Evolutionary conservation across 192 early-diverging fungal genomes (phyloP).

Genomic region (Mycoemilia scoparia): DNA sequence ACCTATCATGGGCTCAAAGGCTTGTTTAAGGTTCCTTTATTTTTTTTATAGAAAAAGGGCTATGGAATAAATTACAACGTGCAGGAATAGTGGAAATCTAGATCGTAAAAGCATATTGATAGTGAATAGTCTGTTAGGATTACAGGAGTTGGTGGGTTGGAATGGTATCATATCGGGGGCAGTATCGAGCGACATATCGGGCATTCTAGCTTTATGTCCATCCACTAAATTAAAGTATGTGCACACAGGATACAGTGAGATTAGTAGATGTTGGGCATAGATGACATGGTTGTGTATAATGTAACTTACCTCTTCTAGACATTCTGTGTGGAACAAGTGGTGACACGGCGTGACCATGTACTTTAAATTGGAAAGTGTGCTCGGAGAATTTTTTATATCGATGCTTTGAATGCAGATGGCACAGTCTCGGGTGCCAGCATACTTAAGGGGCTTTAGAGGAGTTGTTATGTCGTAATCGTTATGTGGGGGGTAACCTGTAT

Average conservation of each 20-base stretch:
- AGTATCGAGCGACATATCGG: conserved; percentile 42
- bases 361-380: conserved; percentile 17
- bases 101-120: too few relatives aligned
- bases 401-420: conserved; percentile 47
- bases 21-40: too few relatives aligned
- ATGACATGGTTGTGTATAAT: background rate
- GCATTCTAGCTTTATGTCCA: conserved; percentile 64
- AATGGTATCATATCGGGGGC: conserved; percentile 32
- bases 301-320: too few relatives aligned
- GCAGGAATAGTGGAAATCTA: too few relatives aligned
- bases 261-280: background rate
- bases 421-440: conserved; percentile 24
- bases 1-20: too few relatives aligned
- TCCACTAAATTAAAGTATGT: conserved; percentile 46
- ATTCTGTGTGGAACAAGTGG: conserved; percentile 62
- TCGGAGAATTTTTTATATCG: conserved; percentile 17
- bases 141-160: too few relatives aligned
- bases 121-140: too few relatives aligned
- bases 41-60: too few relatives aligned
- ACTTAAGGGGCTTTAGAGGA: background rate
- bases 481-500: too few relatives aligned
- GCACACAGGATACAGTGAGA: background rate
- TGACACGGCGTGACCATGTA: conserved; percentile 70
- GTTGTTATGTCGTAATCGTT: background rate
- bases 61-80: too few relatives aligned